Base-by-base conservation (phyloP, 2,329 filamentous ascomycete species). In the Chrysosporium queenslandicum region DNA sequence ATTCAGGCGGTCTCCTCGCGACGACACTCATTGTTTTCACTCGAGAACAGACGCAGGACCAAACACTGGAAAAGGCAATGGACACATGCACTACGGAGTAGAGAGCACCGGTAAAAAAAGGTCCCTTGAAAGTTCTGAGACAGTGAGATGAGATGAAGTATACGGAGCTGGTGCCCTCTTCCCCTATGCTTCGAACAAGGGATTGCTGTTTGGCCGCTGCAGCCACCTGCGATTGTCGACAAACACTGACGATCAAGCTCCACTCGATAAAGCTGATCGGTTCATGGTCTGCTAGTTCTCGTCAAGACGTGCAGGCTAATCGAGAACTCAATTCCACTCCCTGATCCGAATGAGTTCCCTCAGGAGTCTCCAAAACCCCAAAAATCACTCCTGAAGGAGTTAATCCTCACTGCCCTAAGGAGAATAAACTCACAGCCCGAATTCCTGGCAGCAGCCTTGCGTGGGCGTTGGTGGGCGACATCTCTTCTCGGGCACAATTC, bases 21-120 rank as follows among this genome's bases (percentile, higher is more conserved):
- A 70, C 63, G 52, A 68, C 65, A 57, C 64, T 71, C 69, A 71
- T 71, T 37, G 56, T 53, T 43, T 53, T 32, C 20, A 6, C 18
- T 27, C 7, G 39, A 20, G 46, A 16, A 39, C 23, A 37, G 30
- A 14, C 23, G 2, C 16, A 23, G 8, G 27, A 42, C 14, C 18
- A 7, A 25, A 16, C n/a, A 16, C 2, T 27, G 27, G 18, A 39
- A 16, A 4, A 16, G n/a, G n/a, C n/a, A n/a, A n/a, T n/a, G n/a
- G n/a, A n/a, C n/a, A n/a, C n/a, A n/a, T n/a, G n/a, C n/a, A n/a
- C n/a, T n/a, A n/a, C n/a, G n/a, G n/a, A n/a, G n/a, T 6, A 12
- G 5, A 34, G 32, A 34, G 11, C 32, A 34, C 4, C 12, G 11
- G n/a, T 6, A 14, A 34, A 12, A 14, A 3, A 12, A 34, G 12